These are phyloP conservation scores for Ganoderma sp. DNA, from an alignment of 1,284 basidiomycete genomes.

Conservation along the genomic window DNA sequence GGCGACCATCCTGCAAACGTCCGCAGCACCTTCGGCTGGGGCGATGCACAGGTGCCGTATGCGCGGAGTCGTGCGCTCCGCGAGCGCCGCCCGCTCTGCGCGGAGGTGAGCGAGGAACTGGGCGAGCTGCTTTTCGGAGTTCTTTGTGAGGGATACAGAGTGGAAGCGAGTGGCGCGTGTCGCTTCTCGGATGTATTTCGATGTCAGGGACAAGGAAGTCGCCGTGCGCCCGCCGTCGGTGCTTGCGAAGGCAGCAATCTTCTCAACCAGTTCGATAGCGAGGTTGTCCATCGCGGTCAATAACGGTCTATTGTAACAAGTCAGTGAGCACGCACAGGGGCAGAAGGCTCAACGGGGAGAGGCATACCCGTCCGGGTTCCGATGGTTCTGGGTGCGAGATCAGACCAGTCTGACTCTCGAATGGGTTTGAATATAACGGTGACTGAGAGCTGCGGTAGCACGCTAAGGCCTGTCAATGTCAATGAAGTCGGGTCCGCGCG, in stretches of 20 bases:
- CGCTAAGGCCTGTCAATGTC: not conserved
- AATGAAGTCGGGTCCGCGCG: not conserved
- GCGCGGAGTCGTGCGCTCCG: not conserved
- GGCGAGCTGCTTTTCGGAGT: not conserved
- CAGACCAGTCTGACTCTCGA: not conserved
- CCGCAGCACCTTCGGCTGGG: not conserved
- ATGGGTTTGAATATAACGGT: not conserved
- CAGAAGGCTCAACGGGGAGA: not conserved
- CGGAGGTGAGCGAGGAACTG: not conserved
- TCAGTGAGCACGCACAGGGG: not conserved
- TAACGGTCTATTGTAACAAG: not conserved
- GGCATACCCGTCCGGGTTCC: not conserved
- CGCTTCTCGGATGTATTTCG: slow-evolving; percentile 8
- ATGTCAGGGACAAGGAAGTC: slow-evolving; percentile 16
- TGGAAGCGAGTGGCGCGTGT: slow-evolving; percentile 12
- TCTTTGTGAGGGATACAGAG: slow-evolving; percentile 13
- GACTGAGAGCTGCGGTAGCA: not conserved
- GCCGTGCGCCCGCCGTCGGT: slow-evolving; percentile 17
- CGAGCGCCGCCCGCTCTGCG: not conserved
- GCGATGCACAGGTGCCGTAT: slow-evolving; percentile 4
- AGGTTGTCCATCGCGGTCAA: slow-evolving; percentile 3
- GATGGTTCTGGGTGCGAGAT: too few relatives aligned
- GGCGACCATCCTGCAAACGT: not conserved
- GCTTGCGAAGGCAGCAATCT: slow-evolving; percentile 16
- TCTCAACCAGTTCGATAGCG: slow-evolving; percentile 10